phyloP scores from a whole-genome alignment of 164 flowering plant species.

The Amborella trichopoda region DNA sequence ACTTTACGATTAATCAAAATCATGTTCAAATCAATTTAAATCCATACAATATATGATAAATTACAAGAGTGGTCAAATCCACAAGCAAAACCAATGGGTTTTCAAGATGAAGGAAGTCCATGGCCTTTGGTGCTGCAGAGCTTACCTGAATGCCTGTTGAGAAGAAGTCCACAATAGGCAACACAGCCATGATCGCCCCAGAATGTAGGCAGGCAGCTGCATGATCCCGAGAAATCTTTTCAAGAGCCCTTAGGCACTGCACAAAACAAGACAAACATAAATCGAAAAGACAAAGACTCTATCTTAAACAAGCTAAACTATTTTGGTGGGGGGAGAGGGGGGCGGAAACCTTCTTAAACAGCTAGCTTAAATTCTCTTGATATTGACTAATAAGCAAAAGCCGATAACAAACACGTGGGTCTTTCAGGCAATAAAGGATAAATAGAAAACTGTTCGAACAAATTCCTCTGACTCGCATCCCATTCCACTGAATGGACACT shows the following conservation, averaged over 20 bases:
- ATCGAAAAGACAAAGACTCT: too few species aligned
- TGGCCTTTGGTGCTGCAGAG: background rate
- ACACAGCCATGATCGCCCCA: constrained; percentile 78
- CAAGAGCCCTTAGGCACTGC: constrained; percentile 89
- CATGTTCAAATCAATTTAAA: background rate
- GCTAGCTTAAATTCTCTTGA: background rate
- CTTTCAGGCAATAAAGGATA: background rate
- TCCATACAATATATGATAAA: background rate
- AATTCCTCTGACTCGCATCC: background rate
- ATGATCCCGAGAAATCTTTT: constrained; percentile 73
- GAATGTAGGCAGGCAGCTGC: constrained; percentile 72
- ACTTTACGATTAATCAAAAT: background rate
- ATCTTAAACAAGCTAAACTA: too few species aligned
- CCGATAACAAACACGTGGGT: background rate
- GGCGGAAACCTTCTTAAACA: too few species aligned
- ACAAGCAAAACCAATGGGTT: background rate
- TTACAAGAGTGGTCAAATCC: background rate
- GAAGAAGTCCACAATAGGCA: constrained; percentile 77
- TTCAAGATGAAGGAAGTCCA: background rate
- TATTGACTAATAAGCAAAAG: background rate
- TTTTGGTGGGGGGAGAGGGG: too few species aligned
- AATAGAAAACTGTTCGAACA: background rate
- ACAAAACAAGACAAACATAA: constrained; percentile 2
- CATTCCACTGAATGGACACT: too few species aligned
- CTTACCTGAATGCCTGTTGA: constrained; percentile 73